Conservation (phyloP, 2,329 filamentous ascomycete genomes). For the Juglanconis oblonga region DNA sequence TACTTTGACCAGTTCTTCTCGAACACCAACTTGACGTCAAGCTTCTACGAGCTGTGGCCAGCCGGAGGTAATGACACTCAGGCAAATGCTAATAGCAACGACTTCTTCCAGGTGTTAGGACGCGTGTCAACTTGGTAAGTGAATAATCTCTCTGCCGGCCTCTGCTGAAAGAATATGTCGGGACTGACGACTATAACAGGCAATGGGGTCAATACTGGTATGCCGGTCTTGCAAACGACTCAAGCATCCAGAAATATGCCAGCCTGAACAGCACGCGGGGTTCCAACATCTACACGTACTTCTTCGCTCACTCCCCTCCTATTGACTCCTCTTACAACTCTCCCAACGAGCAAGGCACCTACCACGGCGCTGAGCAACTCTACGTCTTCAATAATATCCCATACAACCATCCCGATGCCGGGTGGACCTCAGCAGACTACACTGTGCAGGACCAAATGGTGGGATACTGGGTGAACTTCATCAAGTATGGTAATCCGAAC, state of each 20-base stretch:
- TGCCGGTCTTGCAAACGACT: neutral
- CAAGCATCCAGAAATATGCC: neutral
- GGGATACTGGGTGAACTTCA: neutral
- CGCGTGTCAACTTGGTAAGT: neutral
- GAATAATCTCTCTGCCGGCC: neutral
- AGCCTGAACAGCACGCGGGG: neutral
- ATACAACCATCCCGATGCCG: neutral
- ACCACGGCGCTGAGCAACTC: neutral
- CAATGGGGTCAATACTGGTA: neutral
- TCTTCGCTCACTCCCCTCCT: neutral
- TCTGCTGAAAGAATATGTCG: too few relatives aligned
- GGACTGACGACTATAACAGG: neutral
- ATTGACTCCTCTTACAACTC: neutral
- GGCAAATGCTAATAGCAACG: neutral
- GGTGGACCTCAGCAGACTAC: neutral
- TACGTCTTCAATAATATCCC: constrained; percentile 1
- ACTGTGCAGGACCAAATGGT: neutral
- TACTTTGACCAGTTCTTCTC: constrained; percentile 1
- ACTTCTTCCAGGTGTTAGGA: neutral
- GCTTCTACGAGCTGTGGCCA: constrained; percentile 1
- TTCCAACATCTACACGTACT: neutral
- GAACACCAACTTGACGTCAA: neutral
- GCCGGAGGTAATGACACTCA: neutral
- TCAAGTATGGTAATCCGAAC: neutral
- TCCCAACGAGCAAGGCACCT: neutral